phyloP scores from a whole-genome alignment of 257 asterid species.

The Asclepias syriaca region DNA sequence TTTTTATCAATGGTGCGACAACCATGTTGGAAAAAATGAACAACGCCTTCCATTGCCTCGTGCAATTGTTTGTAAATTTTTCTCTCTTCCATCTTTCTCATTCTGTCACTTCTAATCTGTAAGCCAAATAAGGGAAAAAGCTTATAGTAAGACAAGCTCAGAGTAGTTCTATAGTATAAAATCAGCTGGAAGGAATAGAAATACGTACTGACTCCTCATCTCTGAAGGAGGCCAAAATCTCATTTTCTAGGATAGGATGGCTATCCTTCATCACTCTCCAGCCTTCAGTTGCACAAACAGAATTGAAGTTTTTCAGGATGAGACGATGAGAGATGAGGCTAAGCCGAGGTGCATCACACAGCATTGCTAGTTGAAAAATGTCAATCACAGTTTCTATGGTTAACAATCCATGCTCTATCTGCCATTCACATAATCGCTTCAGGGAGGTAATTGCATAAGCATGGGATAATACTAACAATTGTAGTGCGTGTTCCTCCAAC shows the following conservation, averaged over 20 bases:
- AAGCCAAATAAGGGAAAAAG: neutral
- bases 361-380: conserved; percentile 71
- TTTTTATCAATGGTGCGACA: conserved; percentile 80
- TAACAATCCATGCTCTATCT: conserved; percentile 53
- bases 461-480: conserved; percentile 67
- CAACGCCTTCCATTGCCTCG: conserved; percentile 92
- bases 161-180: neutral
- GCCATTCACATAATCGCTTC: conserved; percentile 51
- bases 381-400: conserved; percentile 59
- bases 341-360: conserved; percentile 79
- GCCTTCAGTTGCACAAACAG: conserved; percentile 60
- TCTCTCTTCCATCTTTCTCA: conserved; percentile 48
- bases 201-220: conserved; percentile 53
- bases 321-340: conserved; percentile 67
- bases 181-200: neutral
- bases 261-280: conserved; percentile 84
- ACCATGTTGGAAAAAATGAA: conserved; percentile 83
- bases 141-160: neutral
- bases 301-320: conserved; percentile 51
- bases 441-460: conserved; percentile 55
- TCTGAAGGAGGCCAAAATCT: conserved; percentile 38
- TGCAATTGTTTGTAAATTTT: conserved; percentile 51
- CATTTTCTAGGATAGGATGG: conserved; percentile 71
- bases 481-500: conserved; percentile 56
- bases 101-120: conserved; percentile 47